Evolutionary conservation across 2,329 filamentous ascomycete genomes (phyloP).

Genomic region (Knufia fluminis): DNA sequence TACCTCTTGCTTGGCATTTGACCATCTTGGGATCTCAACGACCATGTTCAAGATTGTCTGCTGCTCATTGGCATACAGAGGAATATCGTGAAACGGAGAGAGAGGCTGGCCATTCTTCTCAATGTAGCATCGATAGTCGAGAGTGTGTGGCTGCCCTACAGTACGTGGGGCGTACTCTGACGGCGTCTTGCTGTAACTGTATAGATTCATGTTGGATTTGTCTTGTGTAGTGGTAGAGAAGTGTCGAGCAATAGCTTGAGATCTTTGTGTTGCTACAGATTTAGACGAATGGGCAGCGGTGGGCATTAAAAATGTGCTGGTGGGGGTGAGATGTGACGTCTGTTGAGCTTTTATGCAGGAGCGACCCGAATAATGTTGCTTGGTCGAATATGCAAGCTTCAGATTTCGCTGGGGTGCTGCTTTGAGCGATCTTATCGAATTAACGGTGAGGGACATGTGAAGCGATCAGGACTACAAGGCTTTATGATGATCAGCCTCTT

Average conservation of each 20-base stretch:
- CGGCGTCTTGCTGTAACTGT: conserved; percentile 44
- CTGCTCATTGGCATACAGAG: conserved; percentile 93
- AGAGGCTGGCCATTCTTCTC: conserved; percentile 93
- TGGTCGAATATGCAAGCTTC: not conserved
- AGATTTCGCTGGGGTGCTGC: not conserved
- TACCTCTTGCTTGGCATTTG: conserved; percentile 99
- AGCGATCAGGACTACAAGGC: not conserved
- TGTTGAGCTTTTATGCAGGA: conserved; percentile 6
- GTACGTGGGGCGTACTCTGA: conserved; percentile 71
- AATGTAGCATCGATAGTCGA: conserved; percentile 95
- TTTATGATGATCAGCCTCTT: not conserved
- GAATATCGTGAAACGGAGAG: conserved; percentile 97
- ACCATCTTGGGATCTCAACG: conserved; percentile 99
- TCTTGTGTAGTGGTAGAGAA: conserved; percentile 31
- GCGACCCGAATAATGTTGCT: not conserved
- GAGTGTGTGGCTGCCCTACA: conserved; percentile 79
- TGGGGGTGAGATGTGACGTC: conserved; percentile 5
- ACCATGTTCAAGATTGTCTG: conserved; percentile 98
- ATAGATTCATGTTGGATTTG: conserved; percentile 19
- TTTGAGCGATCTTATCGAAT: not conserved
- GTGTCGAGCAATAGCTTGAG: conserved; percentile 40
- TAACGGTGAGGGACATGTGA: conserved; percentile 4
- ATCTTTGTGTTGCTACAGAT: conserved; percentile 40
- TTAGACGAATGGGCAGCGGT: conserved; percentile 19
- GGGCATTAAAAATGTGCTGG: too few relatives aligned